Base-by-base conservation (phyloP, 805 yeast genomes). In the Candida alai region DNA sequence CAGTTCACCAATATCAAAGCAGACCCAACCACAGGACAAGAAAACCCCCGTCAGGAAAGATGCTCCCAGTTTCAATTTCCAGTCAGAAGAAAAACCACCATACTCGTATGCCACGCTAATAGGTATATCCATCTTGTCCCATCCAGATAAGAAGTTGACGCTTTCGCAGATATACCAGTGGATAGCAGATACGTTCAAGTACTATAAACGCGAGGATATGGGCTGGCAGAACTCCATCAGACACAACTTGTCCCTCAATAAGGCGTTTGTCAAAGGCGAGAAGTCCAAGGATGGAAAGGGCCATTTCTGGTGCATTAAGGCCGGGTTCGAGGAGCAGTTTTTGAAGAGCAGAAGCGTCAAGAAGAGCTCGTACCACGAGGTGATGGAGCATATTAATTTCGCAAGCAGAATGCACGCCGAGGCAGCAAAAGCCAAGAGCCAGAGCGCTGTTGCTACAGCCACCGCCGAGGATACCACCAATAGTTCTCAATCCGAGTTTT, bases 151-250 rank as follows among this genome's bases (percentile, higher is more conserved):
- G 38, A 52, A 53, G 34, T 56, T 66, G 37, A 65, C 72, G 3
- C 51, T 66, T 27, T 61, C 69, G 6, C 96, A 87, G 51, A 93
- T 90, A 26, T 90, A 90, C 63, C 72, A 68, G 47, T 90, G 98
- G 98, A 93, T 90, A 28, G 78, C 93, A 6, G 78, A 78, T 28
- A 83, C 94, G 23, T 90, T 89, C 58, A 74, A 70, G 42, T 90
- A 81, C 55, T 93, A 93, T 60, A 78, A 80, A 43, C 78, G 76
- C 43, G 83, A 84, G 39, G 95, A 87, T 47, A 83, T 86, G 8
- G 96, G 97, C 18, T 90, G 98, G 98, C 97, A 90, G 60, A 90
- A 90, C 61, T 89, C 96, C 21, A 93, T 90, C 43, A 79, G 98
- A 42, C 98, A 90, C 60, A 90, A 93, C 47, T 66, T 90, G 19